Evolutionary conservation across 1,139 yeast genomes (phyloP), one percentile per base, ranked within the genome.

Genomic region (Pichia sp.): DNA sequence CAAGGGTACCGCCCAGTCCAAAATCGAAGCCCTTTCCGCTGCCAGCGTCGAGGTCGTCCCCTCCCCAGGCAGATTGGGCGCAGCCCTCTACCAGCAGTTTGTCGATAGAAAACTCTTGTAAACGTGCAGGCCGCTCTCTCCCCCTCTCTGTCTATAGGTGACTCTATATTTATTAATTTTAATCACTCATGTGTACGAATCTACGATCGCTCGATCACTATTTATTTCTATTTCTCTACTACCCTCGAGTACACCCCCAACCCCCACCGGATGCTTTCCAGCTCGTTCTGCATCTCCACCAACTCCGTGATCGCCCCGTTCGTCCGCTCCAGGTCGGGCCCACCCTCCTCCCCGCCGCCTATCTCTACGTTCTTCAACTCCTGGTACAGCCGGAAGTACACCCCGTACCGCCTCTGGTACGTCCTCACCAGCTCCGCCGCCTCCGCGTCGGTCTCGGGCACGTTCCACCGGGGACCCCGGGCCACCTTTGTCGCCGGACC

Each of bases 21-120:
- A 93, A 85, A 93, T 93, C 72, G 84, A 86, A 64, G 97, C 98
- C 62, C 81, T 93, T 71, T 84, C 87, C 72, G 79, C 85, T 61
- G 98, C 98, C 59, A 96, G 96, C 72, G 98, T 90, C 59, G 81
- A 85, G 61, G 99, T 95, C 63, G 98, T 92, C 74, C 82, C 88
- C 65, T 89, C 97, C 61, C 99, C 99, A 62, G 99, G 98, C 65
- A 87, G 95, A 79, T 85, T 93, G 70, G 99, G 99, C 74, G 82
- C 86, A 77, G 92, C 97, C 64, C 83, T 93, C 71, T 81, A 88
- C 75, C 82, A 85, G 64, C 95, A 92, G 76, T 93, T 93, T 76
- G 84, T 81, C 67, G 77, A 76, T 69, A 81, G 78, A 62, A 66
- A 66, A 23, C 59, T 68, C 54, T 61, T 67, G 56, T 68, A 68